A percentile compares a stretch with the other conserved stretches of the same genome.
Conservation (phyloP, 106 monocot species). For the Posidonia australis region DNA sequence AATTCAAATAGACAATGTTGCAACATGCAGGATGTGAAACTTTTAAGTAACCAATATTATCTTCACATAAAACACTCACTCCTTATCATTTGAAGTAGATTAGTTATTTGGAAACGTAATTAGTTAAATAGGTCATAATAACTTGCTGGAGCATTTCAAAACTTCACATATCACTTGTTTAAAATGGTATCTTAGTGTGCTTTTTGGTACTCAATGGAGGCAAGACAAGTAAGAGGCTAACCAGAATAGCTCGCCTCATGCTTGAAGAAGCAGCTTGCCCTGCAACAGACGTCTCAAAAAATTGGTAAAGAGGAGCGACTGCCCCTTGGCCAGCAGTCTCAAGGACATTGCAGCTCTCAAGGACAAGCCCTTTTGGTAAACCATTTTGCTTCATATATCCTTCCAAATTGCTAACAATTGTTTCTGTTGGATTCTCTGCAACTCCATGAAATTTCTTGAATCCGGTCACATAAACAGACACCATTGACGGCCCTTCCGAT, state of each 20-base stretch:
- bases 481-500: constrained; percentile 75
- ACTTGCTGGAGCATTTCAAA: too few species aligned
- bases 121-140: too few species aligned
- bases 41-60: too few species aligned
- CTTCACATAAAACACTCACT: too few species aligned
- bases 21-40: too few species aligned
- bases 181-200: not conserved
- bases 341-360: constrained; percentile 73
- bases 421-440: constrained; percentile 88
- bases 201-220: not conserved
- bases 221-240: constrained; percentile 15
- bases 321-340: constrained; percentile 90
- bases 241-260: constrained; percentile 49
- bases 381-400: constrained; percentile 58
- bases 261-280: constrained; percentile 22
- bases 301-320: constrained; percentile 41
- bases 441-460: constrained; percentile 98
- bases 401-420: constrained; percentile 65
- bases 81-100: too few species aligned
- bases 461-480: constrained; percentile 80
- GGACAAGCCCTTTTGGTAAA: constrained; percentile 55
- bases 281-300: constrained; percentile 45
- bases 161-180: too few species aligned
- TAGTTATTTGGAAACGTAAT: too few species aligned
- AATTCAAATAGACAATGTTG: too few species aligned